Conservation (phyloP, 768 basidiomycete species). For the Pisolithus albus region DNA sequence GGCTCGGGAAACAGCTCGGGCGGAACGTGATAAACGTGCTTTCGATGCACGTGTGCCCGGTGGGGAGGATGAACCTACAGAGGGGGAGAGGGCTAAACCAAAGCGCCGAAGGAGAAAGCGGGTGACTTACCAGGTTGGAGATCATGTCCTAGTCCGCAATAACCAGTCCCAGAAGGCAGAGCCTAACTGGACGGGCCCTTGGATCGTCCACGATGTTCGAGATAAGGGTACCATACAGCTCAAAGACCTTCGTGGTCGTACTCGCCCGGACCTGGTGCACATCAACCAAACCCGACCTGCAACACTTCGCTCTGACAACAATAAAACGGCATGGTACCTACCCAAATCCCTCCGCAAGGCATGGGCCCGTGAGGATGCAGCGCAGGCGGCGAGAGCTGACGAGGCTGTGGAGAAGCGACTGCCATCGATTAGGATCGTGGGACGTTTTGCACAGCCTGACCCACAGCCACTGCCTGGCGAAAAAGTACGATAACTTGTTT, state of each 20-base stretch:
- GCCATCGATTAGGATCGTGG: background rate
- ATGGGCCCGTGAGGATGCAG: background rate
- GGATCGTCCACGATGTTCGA: background rate
- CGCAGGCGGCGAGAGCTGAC: background rate
- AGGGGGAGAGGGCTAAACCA: background rate
- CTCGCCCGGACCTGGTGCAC: background rate
- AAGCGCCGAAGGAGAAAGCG: background rate
- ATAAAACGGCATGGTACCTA: background rate
- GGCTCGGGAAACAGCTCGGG: background rate
- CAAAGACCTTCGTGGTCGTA: no score
- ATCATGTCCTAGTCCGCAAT: background rate
- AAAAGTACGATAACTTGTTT: background rate
- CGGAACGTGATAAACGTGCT: background rate
- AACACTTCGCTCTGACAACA: background rate
- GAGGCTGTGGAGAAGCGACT: background rate
- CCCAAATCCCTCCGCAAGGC: background rate
- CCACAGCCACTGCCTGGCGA: background rate
- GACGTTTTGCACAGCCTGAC: background rate
- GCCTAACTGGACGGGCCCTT: background rate
- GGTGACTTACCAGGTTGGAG: background rate
- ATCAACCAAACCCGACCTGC: background rate
- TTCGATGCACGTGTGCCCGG: background rate
- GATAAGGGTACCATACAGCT: no score
- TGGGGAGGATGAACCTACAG: background rate
- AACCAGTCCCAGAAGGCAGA: background rate